Percentiles rank a stretch among this genome's conserved stretches.
Evolutionary conservation across 768 basidiomycete species (phyloP).

Genomic region (Gymnopilus dilepis): DNA sequence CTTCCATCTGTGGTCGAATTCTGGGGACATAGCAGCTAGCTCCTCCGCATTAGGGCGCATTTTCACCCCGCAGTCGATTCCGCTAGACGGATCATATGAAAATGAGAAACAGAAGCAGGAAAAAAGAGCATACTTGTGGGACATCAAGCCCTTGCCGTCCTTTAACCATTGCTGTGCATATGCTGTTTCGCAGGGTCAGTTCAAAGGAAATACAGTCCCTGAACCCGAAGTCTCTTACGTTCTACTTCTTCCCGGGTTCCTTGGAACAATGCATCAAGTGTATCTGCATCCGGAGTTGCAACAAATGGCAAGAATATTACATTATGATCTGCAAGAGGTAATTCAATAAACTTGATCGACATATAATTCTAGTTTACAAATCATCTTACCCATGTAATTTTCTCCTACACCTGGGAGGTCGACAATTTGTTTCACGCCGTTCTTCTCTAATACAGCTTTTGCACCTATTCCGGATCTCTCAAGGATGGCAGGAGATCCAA

Average conservation of each 20-base stretch:
- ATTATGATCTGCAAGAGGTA: slow-evolving; percentile 49
- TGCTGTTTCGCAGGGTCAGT: slow-evolving; percentile 13
- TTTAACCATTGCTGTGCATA: slow-evolving; percentile 37
- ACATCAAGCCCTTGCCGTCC: slow-evolving; percentile 52
- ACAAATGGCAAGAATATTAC: slow-evolving; percentile 43
- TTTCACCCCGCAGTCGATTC: slow-evolving; percentile 59
- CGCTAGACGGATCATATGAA: slow-evolving; percentile 37
- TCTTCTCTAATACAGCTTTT: slow-evolving; percentile 45
- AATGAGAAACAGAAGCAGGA: neutral
- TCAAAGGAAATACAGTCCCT: neutral
- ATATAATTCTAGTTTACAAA: neutral
- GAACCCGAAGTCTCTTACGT: slow-evolving; percentile 36
- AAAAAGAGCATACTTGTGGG: slow-evolving; percentile 53
- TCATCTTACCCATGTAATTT: slow-evolving; percentile 56
- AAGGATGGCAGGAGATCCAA: slow-evolving; percentile 60
- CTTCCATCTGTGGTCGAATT: slow-evolving; percentile 56
- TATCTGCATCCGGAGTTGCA: slow-evolving; percentile 51
- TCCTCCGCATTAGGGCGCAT: slow-evolving; percentile 57
- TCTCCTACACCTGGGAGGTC: slow-evolving; percentile 82
- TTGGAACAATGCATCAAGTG: slow-evolving; percentile 54
- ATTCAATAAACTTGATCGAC: neutral
- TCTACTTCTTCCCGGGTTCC: slow-evolving; percentile 43
- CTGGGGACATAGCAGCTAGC: slow-evolving; percentile 52
- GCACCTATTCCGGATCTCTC: slow-evolving; percentile 69
- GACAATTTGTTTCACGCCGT: slow-evolving; percentile 54